Conservation (phyloP, 768 basidiomycete species). For the Auricularia sp. region DNA sequence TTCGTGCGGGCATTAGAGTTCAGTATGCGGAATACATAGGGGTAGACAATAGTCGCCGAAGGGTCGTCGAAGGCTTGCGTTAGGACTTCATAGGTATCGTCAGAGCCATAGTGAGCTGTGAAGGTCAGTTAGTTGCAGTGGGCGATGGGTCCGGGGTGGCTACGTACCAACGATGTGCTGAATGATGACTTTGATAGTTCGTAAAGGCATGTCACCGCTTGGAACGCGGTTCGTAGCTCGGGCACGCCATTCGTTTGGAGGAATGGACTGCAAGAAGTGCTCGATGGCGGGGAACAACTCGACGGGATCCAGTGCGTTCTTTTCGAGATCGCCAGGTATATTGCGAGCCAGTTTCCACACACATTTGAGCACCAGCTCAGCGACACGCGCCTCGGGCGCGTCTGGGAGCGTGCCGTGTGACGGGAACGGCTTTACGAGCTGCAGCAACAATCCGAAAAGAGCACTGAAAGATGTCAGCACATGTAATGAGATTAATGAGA, state of each 20-base stretch:
- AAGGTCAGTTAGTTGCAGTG: neutral
- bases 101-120: constrained; percentile 63
- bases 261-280: constrained; percentile 84
- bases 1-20: constrained; percentile 42
- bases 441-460: constrained; percentile 70
- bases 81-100: constrained; percentile 84
- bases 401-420: constrained; percentile 58
- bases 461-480: constrained; percentile 32
- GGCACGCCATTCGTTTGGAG: constrained; percentile 93
- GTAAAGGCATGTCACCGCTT: constrained; percentile 93
- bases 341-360: constrained; percentile 96
- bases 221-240: constrained; percentile 85
- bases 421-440: constrained; percentile 78
- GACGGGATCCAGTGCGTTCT: constrained; percentile 70
- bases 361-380: constrained; percentile 90
- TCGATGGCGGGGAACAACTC: constrained; percentile 89
- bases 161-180: constrained; percentile 90
- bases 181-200: constrained; percentile 96
- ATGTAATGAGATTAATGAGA: neutral
- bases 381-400: constrained; percentile 77
- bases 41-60: constrained; percentile 95
- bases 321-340: constrained; percentile 82
- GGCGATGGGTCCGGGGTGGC: neutral
- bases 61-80: constrained; percentile 88
- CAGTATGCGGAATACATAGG: constrained; percentile 86